Evolutionary conservation across 2,329 filamentous ascomycete genomes (phyloP), one percentile per base, ranked within the genome.

Genomic region (Fusarium palustre): DNA sequence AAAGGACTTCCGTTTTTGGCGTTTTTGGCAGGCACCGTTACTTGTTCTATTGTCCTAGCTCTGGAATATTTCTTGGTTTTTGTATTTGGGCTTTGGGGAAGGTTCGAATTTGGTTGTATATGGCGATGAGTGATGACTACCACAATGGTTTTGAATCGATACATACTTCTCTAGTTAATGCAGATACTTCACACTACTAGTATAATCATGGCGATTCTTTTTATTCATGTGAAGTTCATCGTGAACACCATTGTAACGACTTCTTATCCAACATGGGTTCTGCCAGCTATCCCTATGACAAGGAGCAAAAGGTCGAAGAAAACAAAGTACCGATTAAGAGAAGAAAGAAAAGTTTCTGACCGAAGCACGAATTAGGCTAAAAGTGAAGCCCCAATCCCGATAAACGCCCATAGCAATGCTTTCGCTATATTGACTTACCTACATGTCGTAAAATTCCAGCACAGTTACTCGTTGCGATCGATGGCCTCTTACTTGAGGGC

Each of bases 391-490:
- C 38, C 46, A n/a, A 25, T 39, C 11, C 55, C 24, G 38, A 45
- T n/a, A 57, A 69, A 71, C 68, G 60, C 68, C 68, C 18, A 33
- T 53, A 63, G 31, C 24, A 59, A 65, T 68, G 65, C 64, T 53
- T 52, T 41, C 46, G 24, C 64, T 68, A 34, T 33, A 48, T 60
- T 53, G 20, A 52, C 18, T 28, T 28, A 36, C 46, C 34, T 39
- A 15, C 52, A 42, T 41, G 46, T 24, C 31, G 24, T n/a, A 45
- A 36, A n/a, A 33, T 36, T 34, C 39, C 24, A 20, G 9, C 33
- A 30, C 33, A 48, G 25, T 30, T 16, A 60, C 36, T 42, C 25
- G 38, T 53, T 31, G 20, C 31, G 24, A 24, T 33, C 22, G 41
- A 48, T 28, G 31, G n/a, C 15, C 9, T 34, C 31, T 13, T 15